These are phyloP conservation scores for Yamadazyma taylorii DNA, from an alignment of 1,139 yeast species.

Conservation along the genomic window DNA sequence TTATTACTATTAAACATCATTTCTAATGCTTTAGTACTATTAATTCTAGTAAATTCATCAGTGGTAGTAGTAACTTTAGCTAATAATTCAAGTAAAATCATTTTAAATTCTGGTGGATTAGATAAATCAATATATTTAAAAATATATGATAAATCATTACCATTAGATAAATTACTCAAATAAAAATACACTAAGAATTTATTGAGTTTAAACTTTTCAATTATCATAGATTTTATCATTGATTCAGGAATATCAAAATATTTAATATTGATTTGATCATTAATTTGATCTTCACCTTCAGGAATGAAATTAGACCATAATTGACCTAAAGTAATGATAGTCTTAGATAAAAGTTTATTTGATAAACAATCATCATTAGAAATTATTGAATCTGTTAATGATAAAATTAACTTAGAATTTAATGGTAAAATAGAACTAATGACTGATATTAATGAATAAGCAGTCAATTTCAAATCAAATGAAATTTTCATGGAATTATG, in stretches of 20 bases:
- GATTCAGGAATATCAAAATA: slow-evolving; percentile 9
- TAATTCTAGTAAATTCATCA: slow-evolving; percentile 26
- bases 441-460: slow-evolving; percentile 79
- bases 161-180: slow-evolving; percentile 20
- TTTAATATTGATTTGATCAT: slow-evolving; percentile 4
- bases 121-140: slow-evolving; percentile 25
- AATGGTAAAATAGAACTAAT: slow-evolving; percentile 72
- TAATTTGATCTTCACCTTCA: slow-evolving; percentile 11
- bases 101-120: slow-evolving; percentile 21
- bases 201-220: slow-evolving; percentile 30
- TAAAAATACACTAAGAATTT: slow-evolving; percentile 33
- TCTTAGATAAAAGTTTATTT: slow-evolving; percentile 26
- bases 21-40: slow-evolving; percentile 46
- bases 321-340: slow-evolving; percentile 43
- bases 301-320: slow-evolving; percentile 36
- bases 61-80: slow-evolving; percentile 19
- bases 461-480: slow-evolving; percentile 75
- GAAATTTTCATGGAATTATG: slow-evolving; percentile 43
- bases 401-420: slow-evolving; percentile 58
- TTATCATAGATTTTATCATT: slow-evolving; percentile 16
- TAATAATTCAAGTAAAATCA: slow-evolving; percentile 24
- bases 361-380: slow-evolving; percentile 22
- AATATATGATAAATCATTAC: slow-evolving; percentile 19
- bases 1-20: slow-evolving; percentile 39
- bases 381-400: slow-evolving; percentile 68